Percentiles rank a stretch among this genome's conserved stretches.
phyloP scores from a whole-genome alignment of 2,329 filamentous ascomycete species.

The Pseudogymnoascus destructans region DNA sequence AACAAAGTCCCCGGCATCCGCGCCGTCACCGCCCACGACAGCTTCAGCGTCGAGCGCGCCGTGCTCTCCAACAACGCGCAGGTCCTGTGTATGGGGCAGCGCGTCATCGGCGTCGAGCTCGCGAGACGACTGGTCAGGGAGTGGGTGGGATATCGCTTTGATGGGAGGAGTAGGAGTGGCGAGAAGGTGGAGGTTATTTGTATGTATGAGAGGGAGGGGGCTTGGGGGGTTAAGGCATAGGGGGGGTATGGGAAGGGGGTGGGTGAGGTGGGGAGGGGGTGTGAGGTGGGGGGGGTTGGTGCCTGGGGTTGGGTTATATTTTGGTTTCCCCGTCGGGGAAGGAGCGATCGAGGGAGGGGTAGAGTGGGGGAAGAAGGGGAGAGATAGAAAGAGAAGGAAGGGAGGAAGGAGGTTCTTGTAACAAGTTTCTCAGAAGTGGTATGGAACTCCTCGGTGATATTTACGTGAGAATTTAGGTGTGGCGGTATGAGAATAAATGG shows the following conservation, averaged over 20 bases:
- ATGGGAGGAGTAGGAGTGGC: slow-evolving; percentile 37
- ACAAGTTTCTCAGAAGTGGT: too few species aligned
- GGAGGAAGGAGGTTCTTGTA: background rate
- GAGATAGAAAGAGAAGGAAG: too few species aligned
- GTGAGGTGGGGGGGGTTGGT: background rate
- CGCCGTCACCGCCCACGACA: slow-evolving; percentile 82
- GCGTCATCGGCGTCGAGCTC: slow-evolving; percentile 69
- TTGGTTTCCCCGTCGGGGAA: too few species aligned
- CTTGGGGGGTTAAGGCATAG: background rate
- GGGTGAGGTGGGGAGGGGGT: background rate
- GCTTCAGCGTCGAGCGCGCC: slow-evolving; percentile 68
- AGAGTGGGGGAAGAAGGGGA: background rate
- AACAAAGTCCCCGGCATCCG: slow-evolving; percentile 78
- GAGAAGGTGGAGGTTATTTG: slow-evolving; percentile 7
- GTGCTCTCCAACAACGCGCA: slow-evolving; percentile 78
- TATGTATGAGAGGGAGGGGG: slow-evolving; percentile 3
- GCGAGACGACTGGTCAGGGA: slow-evolving; percentile 65
- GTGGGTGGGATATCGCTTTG: slow-evolving; percentile 77
- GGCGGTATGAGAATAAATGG: too few species aligned
- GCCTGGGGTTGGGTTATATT: background rate
- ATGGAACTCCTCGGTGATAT: too few species aligned
- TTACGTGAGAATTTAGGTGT: too few species aligned
- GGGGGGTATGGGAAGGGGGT: background rate
- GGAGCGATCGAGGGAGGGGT: background rate
- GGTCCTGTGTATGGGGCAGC: slow-evolving; percentile 74